Evolutionary conservation across 2,329 filamentous ascomycete species (phyloP).

Genomic region (Biscogniauxia sp.): DNA sequence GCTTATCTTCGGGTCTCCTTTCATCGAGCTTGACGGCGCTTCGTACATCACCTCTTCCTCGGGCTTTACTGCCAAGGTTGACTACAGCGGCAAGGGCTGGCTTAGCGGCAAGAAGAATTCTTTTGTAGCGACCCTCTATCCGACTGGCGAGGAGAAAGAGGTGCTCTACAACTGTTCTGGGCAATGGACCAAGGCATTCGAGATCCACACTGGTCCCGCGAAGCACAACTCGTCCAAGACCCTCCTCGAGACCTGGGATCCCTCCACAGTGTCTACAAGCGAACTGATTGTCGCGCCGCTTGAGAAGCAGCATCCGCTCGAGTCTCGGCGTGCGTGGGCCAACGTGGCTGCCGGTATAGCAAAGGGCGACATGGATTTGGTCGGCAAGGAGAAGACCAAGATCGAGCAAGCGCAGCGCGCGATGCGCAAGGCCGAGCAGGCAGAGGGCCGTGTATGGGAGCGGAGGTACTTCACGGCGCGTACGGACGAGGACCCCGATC

Average conservation of each 20-base stretch:
- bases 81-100: slow-evolving; percentile 46
- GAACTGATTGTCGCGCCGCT: slow-evolving; percentile 45
- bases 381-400: slow-evolving; percentile 68
- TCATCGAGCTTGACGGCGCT: slow-evolving; percentile 46
- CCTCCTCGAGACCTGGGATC: slow-evolving; percentile 40
- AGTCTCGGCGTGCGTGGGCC: slow-evolving; percentile 77
- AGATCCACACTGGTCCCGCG: slow-evolving; percentile 29
- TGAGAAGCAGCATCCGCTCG: slow-evolving; percentile 73
- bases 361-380: slow-evolving; percentile 72
- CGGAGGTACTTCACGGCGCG: slow-evolving; percentile 73
- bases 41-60: slow-evolving; percentile 45
- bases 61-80: slow-evolving; percentile 45
- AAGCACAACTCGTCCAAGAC: slow-evolving; percentile 32
- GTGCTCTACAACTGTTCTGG: slow-evolving; percentile 39
- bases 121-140: slow-evolving; percentile 44
- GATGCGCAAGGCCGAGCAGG: slow-evolving; percentile 53
- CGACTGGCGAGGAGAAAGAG: slow-evolving; percentile 36
- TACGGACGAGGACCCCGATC: slow-evolving; percentile 41
- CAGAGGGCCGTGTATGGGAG: slow-evolving; percentile 73
- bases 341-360: slow-evolving; percentile 71
- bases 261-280: slow-evolving; percentile 25
- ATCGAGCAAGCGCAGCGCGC: slow-evolving; percentile 81
- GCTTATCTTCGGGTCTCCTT: slow-evolving; percentile 45
- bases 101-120: slow-evolving; percentile 45
- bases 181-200: slow-evolving; percentile 43